Percentiles rank a stretch among this genome's conserved stretches.
Conservation (phyloP, 2,329 filamentous ascomycete genomes). For the Tolypocladium amazonense region DNA sequence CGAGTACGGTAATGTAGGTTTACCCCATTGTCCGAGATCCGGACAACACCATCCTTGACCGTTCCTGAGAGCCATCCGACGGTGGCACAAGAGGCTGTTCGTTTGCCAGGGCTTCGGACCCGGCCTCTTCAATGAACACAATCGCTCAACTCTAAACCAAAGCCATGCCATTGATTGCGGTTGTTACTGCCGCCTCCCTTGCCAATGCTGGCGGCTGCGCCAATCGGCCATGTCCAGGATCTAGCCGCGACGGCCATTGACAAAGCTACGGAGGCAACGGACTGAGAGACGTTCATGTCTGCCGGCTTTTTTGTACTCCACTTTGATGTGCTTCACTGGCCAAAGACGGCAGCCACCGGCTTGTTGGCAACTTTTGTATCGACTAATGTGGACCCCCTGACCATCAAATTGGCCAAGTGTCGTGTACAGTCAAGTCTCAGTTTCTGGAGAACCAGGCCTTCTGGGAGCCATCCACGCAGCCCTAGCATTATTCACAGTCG, state of each 20-base stretch:
- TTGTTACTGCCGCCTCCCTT: background rate
- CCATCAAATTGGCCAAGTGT: no score
- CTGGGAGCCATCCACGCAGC: no score
- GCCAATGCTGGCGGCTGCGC: background rate
- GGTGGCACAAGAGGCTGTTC: background rate
- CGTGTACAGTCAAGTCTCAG: no score
- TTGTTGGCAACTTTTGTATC: no score
- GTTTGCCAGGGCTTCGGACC: background rate
- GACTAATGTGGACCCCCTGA: no score
- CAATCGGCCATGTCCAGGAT: background rate
- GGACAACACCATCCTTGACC: no score
- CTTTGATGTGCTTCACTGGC: background rate
- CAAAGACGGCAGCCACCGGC: no score
- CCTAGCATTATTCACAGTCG: no score
- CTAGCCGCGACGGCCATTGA: background rate
- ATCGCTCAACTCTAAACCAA: background rate
- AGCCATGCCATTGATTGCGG: background rate
- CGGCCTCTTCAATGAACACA: background rate
- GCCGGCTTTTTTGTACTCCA: slow-evolving; percentile 6
- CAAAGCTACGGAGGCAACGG: background rate
- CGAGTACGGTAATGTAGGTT: background rate
- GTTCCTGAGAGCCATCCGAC: background rate
- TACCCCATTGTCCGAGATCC: background rate
- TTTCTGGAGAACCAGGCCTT: no score
- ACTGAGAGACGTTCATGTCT: slow-evolving; percentile 1